These are phyloP conservation scores for Melaleuca alternifolia DNA, from an alignment of 345 rosid species.

Conservation along the genomic window DNA sequence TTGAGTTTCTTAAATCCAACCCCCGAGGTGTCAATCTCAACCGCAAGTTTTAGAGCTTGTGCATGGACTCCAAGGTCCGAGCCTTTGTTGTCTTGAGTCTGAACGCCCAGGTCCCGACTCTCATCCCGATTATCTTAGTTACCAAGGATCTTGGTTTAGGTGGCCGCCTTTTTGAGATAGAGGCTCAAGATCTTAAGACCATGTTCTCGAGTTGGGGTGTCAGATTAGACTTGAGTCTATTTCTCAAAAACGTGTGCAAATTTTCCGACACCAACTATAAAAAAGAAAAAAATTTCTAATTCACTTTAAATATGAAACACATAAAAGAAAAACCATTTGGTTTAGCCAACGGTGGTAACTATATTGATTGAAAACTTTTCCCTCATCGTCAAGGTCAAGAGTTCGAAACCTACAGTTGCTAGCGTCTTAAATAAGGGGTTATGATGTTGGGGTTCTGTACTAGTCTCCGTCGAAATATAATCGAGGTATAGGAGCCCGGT, in stretches of 20 bases:
- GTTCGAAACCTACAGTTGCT: no score
- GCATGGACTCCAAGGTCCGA: not conserved
- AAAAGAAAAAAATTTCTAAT: not conserved
- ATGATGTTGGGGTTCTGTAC: no score
- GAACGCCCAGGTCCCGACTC: not conserved
- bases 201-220: not conserved
- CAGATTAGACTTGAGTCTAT: not conserved
- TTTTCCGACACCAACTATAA: not conserved
- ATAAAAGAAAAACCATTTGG: not conserved
- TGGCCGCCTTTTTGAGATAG: not conserved
- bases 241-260: not conserved
- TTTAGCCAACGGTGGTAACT: no score
- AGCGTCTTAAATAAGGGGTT: no score
- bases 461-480: no score
- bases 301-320: not conserved
- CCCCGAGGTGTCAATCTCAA: not conserved
- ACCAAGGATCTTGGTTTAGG: not conserved
- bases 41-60: not conserved
- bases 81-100: not conserved
- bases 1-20: not conserved
- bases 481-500: no score
- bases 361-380: no score
- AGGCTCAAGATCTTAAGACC: not conserved
- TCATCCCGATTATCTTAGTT: not conserved
- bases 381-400: no score